Conservation (phyloP, 1,284 basidiomycete species). For the Pterulicium gracile region DNA sequence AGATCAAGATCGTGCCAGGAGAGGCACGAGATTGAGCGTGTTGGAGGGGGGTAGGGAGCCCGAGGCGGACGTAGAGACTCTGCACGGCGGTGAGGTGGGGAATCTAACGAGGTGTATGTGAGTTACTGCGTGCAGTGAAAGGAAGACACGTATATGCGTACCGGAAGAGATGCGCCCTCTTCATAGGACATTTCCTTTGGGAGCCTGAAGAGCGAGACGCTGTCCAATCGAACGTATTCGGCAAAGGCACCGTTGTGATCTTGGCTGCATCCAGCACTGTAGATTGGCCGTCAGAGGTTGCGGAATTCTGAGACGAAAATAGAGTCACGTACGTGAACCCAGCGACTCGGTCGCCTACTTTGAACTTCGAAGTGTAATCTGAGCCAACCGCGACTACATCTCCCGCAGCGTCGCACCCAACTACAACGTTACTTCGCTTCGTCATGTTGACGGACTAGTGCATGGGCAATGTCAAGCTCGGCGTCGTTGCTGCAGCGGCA, state of each 20-base stretch:
- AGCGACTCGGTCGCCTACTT: conserved; percentile 5
- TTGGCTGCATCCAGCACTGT: neutral
- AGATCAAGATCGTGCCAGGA: neutral
- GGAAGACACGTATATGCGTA: too few relatives aligned
- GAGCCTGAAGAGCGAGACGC: conserved; percentile 11
- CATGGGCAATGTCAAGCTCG: neutral
- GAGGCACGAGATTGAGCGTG: neutral
- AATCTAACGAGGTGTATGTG: too few relatives aligned
- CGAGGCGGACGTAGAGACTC: neutral
- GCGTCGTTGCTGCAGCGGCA: neutral
- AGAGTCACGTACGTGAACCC: neutral
- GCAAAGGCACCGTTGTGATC: conserved; percentile 14
- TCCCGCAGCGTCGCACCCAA: conserved; percentile 6
- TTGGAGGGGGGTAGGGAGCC: neutral
- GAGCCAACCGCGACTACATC: conserved; percentile 6
- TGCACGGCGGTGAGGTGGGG: neutral
- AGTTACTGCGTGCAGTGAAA: too few relatives aligned
- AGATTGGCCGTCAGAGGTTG: neutral
- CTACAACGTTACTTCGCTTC: neutral
- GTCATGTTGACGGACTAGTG: neutral
- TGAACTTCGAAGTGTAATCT: conserved; percentile 3
- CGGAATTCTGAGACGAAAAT: neutral
- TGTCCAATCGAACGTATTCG: conserved; percentile 15
- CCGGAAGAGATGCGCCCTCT: conserved; percentile 14
- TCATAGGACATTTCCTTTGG: conserved; percentile 15